A percentile compares a stretch with the other conserved stretches of the same genome.
phyloP scores from a whole-genome alignment of 2,329 filamentous ascomycete genomes.

The Fusarium armeniacum region DNA sequence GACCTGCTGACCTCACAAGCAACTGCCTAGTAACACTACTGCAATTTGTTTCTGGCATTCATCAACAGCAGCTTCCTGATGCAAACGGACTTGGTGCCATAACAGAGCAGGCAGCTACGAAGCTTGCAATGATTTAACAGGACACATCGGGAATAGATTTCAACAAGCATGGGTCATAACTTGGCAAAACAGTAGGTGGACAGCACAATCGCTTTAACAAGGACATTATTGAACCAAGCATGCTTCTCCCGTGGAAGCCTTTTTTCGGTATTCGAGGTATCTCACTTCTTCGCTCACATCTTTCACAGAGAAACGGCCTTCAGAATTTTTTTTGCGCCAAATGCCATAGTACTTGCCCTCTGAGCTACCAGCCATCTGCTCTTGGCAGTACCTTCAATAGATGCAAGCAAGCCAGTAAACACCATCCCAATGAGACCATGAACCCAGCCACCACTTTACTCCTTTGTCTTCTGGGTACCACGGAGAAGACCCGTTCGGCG shows the following conservation, averaged over 20 bases:
- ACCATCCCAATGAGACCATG: slow-evolving; percentile 73
- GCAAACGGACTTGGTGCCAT: not conserved
- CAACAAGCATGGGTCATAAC: not conserved
- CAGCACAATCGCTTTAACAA: slow-evolving; percentile 23
- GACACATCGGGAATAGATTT: not conserved
- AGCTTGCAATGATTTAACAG: not conserved
- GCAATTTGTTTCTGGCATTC: not conserved
- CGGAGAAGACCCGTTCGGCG: slow-evolving; percentile 99
- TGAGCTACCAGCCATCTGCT: slow-evolving; percentile 64
- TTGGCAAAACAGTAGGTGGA: slow-evolving; percentile 1
- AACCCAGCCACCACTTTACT: slow-evolving; percentile 72
- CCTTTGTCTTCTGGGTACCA: slow-evolving; percentile 99
- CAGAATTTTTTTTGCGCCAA: slow-evolving; percentile 60
- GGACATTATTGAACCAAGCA: slow-evolving; percentile 45
- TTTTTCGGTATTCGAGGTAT: slow-evolving; percentile 47
- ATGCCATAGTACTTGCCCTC: slow-evolving; percentile 65
- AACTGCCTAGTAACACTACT: not conserved
- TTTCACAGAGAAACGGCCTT: slow-evolving; percentile 50
- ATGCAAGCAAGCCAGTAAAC: slow-evolving; percentile 74
- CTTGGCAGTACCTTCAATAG: slow-evolving; percentile 66
- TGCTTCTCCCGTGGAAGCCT: slow-evolving; percentile 42
- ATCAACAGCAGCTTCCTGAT: not conserved
- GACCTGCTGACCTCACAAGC: slow-evolving; percentile 18
- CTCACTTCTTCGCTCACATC: slow-evolving; percentile 49
- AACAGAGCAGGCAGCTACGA: not conserved